Percentiles rank a stretch among this genome's conserved stretches.
These are phyloP conservation scores for Ricinus communis DNA, from an alignment of 345 rosid species.

Conservation along the genomic window DNA sequence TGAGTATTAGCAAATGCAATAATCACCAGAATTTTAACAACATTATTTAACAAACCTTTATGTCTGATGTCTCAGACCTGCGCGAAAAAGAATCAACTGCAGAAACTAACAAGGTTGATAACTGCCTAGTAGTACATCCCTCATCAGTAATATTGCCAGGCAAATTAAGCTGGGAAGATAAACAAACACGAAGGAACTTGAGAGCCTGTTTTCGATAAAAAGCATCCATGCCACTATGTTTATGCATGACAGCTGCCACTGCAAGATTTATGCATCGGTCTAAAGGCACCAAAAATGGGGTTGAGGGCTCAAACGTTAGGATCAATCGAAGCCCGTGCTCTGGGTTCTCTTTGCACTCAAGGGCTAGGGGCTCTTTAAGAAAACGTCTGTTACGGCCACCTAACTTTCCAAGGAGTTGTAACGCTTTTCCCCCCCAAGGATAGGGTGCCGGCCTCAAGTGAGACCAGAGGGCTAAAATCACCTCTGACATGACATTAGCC, in stretches of 20 bases:
- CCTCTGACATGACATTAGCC: conserved; percentile 97
- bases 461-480: conserved; percentile 96
- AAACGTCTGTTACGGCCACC: conserved; percentile 98
- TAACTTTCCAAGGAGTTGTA: conserved; percentile 96
- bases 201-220: conserved; percentile 89
- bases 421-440: conserved; percentile 91
- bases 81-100: conserved; percentile 63
- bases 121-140: conserved; percentile 58
- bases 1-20: conserved; percentile 7
- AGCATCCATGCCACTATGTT: conserved; percentile 58
- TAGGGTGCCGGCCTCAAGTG: conserved; percentile 90
- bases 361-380: conserved; percentile 93
- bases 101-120: conserved; percentile 69
- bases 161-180: conserved; percentile 89
- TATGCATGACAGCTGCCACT: conserved; percentile 78
- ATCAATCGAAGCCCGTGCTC: conserved; percentile 97
- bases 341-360: conserved; percentile 97
- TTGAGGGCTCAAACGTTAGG: conserved; percentile 93
- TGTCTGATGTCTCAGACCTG: conserved; percentile 72
- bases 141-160: conserved; percentile 84
- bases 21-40: conserved; percentile 6
- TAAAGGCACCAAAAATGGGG: conserved; percentile 90
- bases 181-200: conserved; percentile 85
- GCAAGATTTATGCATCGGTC: conserved; percentile 96
- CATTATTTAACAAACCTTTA: conserved; percentile 59